A percentile compares a stretch with the other conserved stretches of the same genome.
These are phyloP conservation scores for Paradendryphiella salina DNA, from an alignment of 2,329 filamentous ascomycete genomes.

Conservation along the genomic window DNA sequence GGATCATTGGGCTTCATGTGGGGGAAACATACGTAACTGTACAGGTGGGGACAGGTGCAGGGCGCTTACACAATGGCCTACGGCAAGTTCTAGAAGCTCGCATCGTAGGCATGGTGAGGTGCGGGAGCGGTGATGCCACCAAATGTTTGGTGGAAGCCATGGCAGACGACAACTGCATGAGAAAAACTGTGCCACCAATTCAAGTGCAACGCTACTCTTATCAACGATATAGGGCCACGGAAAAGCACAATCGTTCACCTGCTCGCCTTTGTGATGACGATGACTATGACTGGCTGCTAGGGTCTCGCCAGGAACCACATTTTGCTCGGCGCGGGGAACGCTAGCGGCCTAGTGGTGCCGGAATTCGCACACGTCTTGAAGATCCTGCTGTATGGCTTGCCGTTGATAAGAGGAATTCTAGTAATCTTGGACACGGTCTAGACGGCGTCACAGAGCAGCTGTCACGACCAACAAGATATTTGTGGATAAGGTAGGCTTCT, in stretches of 20 bases:
- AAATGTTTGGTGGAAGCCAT: no score
- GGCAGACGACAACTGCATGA: not conserved
- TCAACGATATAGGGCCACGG: not conserved
- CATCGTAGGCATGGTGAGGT: not conserved
- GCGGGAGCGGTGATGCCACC: not conserved
- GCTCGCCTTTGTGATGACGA: constrained; percentile 14
- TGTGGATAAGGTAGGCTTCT: not conserved
- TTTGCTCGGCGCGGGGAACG: constrained; percentile 30
- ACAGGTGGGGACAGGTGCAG: constrained; percentile 10
- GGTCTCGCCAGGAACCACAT: constrained; percentile 28
- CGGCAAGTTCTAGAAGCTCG: constrained; percentile 20
- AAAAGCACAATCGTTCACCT: constrained; percentile 3
- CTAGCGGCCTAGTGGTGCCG: constrained; percentile 23
- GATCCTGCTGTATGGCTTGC: constrained; percentile 16
- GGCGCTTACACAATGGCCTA: constrained; percentile 21
- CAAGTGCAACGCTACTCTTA: not conserved
- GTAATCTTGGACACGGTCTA: not conserved
- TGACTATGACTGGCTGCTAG: constrained; percentile 22
- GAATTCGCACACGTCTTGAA: constrained; percentile 18
- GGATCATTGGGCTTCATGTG: constrained; percentile 10
- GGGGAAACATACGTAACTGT: constrained; percentile 19
- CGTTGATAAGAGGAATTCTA: not conserved
- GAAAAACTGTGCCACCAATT: not conserved
- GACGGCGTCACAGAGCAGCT: not conserved
- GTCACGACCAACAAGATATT: not conserved